Conservation (phyloP, 2,329 filamentous ascomycete species). For the Colletotrichum endophyticum region DNA sequence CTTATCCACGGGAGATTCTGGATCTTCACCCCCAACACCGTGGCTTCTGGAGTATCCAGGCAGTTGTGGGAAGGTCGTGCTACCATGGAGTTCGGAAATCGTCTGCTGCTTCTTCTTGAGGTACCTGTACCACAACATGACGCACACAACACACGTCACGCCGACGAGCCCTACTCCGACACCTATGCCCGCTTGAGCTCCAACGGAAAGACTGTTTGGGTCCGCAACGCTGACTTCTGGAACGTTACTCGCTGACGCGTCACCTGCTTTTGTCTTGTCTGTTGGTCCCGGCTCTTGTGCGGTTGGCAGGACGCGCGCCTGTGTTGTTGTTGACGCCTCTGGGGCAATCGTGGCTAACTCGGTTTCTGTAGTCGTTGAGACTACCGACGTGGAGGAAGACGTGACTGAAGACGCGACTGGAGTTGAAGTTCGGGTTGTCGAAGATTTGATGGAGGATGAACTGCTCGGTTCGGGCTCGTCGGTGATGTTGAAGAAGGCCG, state of each 20-base stretch:
- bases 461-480: neutral
- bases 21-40: neutral
- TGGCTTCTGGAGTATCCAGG: neutral
- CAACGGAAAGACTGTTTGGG: neutral
- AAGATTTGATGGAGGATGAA: neutral
- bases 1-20: neutral
- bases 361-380: neutral
- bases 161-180: neutral
- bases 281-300: neutral
- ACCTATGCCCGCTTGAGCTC: neutral
- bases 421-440: neutral
- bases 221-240: neutral
- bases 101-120: neutral
- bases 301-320: neutral
- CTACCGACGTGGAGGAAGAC: neutral
- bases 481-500: conserved; percentile 25
- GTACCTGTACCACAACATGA: neutral
- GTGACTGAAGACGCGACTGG: accelerated
- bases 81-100: neutral
- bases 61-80: neutral
- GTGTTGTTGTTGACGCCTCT: accelerated
- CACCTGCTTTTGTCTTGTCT: neutral
- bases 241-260: neutral
- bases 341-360: accelerated
- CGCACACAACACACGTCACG: neutral